Conservation (phyloP, 352 stramenopile genomes). For the Phytophthora vignae region DNA sequence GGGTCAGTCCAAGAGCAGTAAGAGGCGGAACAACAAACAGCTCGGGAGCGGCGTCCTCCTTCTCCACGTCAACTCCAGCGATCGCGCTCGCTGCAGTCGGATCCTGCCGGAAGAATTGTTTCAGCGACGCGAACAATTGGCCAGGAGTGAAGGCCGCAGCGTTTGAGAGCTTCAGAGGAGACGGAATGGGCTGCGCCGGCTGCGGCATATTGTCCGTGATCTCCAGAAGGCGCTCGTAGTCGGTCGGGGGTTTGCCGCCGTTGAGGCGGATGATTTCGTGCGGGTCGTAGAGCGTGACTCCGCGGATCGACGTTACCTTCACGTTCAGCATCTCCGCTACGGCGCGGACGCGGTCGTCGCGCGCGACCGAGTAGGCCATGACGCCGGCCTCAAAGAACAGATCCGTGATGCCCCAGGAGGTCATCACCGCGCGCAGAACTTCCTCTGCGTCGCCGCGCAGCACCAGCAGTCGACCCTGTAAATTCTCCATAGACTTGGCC, state of each 20-base stretch:
- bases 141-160: constrained; percentile 29
- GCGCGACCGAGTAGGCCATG: constrained; percentile 53
- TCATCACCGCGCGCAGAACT: constrained; percentile 57
- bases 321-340: constrained; percentile 49
- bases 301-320: constrained; percentile 43
- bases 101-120: constrained; percentile 36
- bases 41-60: constrained; percentile 4
- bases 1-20: constrained; percentile 44
- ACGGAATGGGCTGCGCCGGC: constrained; percentile 52
- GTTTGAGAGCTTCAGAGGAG: constrained; percentile 35
- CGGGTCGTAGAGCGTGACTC: constrained; percentile 68
- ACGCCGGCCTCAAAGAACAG: constrained; percentile 75
- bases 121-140: constrained; percentile 41
- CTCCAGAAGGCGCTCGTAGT: constrained; percentile 67
- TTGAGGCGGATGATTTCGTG: constrained; percentile 63
- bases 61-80: constrained; percentile 28
- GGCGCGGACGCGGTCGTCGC: constrained; percentile 51
- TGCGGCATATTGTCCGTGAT: constrained; percentile 64
- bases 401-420: constrained; percentile 72
- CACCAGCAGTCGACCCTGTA: constrained; percentile 58
- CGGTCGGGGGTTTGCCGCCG: constrained; percentile 44
- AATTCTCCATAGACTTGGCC: constrained; percentile 38
- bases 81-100: constrained; percentile 25
- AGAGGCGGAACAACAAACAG: constrained; percentile 57
- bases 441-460: constrained; percentile 66